A percentile compares a stretch with the other conserved stretches of the same genome.
phyloP scores from a whole-genome alignment of 2,329 filamentous ascomycete genomes.

The Aspergillus nomiae region DNA sequence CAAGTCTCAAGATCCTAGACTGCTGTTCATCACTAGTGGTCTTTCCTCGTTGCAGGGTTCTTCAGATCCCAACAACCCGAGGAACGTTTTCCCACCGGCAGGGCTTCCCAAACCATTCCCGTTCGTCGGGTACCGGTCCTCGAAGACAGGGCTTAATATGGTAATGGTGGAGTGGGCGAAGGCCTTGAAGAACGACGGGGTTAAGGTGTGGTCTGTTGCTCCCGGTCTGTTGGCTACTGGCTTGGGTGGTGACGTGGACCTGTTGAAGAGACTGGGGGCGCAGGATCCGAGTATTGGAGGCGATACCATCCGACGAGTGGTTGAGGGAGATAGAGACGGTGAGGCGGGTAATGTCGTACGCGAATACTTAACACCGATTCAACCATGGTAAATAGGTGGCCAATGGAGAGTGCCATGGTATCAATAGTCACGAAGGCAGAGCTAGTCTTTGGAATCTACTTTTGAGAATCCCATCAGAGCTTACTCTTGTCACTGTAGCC shows the following conservation, averaged over 20 bases:
- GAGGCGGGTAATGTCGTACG: neutral
- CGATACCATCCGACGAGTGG: neutral
- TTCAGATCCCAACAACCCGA: neutral
- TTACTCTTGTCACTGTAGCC: too few species aligned
- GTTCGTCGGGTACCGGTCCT: conserved; percentile 22
- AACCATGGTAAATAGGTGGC: neutral
- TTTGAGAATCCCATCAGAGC: too few species aligned
- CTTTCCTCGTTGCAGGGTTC: neutral
- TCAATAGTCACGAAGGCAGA: too few species aligned
- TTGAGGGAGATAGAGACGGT: neutral
- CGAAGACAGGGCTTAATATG: conserved; percentile 54
- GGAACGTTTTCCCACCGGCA: neutral
- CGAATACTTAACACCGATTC: neutral
- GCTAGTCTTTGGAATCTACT: too few species aligned
- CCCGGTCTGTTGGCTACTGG: conserved; percentile 48
- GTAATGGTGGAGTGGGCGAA: conserved; percentile 52
- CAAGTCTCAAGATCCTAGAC: neutral
- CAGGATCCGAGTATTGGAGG: neutral
- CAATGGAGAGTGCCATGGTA: too few species aligned
- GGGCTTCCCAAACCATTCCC: neutral
- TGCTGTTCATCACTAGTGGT: neutral
- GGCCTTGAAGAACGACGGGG: conserved; percentile 43
- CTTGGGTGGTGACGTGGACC: conserved; percentile 25
- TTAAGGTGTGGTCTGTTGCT: conserved; percentile 52
- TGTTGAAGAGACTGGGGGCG: neutral